Percentiles rank a stretch among this genome's conserved stretches.
Evolutionary conservation across 495 filamentous ascomycete species (phyloP).

Genomic region (Hypoxylon subgilvum): DNA sequence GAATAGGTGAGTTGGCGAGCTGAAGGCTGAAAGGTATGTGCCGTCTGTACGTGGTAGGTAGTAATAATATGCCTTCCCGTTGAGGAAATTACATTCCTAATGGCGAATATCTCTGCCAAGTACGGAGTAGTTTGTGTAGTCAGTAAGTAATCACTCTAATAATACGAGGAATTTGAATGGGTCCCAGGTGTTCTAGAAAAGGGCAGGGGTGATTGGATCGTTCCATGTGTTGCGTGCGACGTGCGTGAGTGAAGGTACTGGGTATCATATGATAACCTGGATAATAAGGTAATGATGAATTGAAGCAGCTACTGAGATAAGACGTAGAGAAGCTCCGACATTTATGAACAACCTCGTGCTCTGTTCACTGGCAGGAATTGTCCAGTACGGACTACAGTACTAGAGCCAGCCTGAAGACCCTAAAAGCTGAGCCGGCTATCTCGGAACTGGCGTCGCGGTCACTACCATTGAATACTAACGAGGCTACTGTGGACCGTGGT

Average conservation of each 20-base stretch:
- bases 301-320: too few relatives aligned
- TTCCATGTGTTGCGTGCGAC: too few relatives aligned
- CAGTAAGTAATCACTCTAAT: constrained; percentile 14
- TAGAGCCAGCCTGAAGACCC: too few relatives aligned
- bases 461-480: constrained; percentile 1
- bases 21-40: neutral
- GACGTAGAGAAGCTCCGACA: neutral
- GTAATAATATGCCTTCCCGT: constrained; percentile 6
- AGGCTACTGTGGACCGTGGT: too few relatives aligned
- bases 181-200: constrained; percentile 21
- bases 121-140: neutral
- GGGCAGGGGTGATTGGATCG: constrained; percentile 3
- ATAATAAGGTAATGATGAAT: too few relatives aligned
- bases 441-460: constrained; percentile 10
- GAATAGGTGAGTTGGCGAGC: neutral
- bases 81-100: constrained; percentile 32
- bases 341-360: too few relatives aligned
- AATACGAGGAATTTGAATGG: constrained; percentile 37
- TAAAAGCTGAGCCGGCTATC: neutral
- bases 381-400: too few relatives aligned
- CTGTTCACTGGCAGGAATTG: too few relatives aligned
- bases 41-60: neutral
- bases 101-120: constrained; percentile 1
- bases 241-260: too few relatives aligned
- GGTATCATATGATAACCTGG: too few relatives aligned